These are phyloP conservation scores for Drechslera avenae DNA, from an alignment of 2,329 filamentous ascomycete genomes.

Conservation along the genomic window DNA sequence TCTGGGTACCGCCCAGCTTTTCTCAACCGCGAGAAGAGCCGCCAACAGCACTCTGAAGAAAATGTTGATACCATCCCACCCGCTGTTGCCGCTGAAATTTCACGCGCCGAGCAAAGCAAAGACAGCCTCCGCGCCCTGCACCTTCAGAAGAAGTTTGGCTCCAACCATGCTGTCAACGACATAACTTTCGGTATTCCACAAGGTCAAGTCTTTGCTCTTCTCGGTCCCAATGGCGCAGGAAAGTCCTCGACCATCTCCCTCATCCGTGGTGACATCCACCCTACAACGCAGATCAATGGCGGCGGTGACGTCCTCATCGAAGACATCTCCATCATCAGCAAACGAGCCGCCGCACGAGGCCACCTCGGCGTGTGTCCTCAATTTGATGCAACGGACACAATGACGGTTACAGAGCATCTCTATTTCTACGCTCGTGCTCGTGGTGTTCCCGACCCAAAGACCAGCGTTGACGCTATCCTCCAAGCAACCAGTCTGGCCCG, in stretches of 20 bases:
- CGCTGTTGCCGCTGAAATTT: conserved; percentile 69
- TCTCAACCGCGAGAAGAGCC: conserved; percentile 42
- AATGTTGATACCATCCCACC: conserved; percentile 52
- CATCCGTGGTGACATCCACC: conserved; percentile 85
- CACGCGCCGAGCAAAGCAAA: conserved; percentile 63
- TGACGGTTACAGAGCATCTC: conserved; percentile 88
- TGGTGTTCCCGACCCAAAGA: conserved; percentile 73
- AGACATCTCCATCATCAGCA: conserved; percentile 72
- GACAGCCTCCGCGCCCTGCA: conserved; percentile 81
- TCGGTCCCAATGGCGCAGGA: conserved; percentile 90
- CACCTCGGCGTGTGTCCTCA: conserved; percentile 90
- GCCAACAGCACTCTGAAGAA: conserved; percentile 50
- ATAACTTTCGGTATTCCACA: conserved; percentile 80
- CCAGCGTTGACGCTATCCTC: conserved; percentile 81
- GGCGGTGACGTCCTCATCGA: conserved; percentile 84
- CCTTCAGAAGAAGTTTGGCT: conserved; percentile 78
- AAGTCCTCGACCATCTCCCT: conserved; percentile 90
- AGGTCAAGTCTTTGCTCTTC: conserved; percentile 83
- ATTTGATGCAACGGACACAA: conserved; percentile 77
- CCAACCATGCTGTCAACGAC: conserved; percentile 79
- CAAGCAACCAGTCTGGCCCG: conserved; percentile 75
- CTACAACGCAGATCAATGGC: conserved; percentile 60
- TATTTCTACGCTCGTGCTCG: conserved; percentile 85
- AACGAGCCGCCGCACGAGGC: conserved; percentile 72
- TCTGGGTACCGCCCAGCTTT: conserved; percentile 68